Evolutionary conservation across 345 rosid species (phyloP), one percentile per base, ranked within the genome.

Genomic region (Alliaria petiolata): DNA sequence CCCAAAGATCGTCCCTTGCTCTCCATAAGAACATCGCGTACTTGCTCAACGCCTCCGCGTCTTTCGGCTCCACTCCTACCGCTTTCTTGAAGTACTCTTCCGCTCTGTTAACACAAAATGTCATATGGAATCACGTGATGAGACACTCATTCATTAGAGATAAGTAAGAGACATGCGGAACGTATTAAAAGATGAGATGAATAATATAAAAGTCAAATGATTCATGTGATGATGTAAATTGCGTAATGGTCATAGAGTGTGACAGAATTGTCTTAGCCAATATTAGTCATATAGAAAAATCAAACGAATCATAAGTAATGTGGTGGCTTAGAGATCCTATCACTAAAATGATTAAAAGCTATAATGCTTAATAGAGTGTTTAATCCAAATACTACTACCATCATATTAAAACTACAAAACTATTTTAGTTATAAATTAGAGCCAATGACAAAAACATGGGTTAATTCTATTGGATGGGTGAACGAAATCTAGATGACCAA

Each of bases 1-100:
- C 97, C 95, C 95, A 91, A 25, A 89, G 81, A 53, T 95, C 96
- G 17, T 85, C 83, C 71, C 78, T 80, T 49, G 56, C 95, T 72
- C 62, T 83, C 99, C 99, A 95, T 25, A 95, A 71, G 84, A 95
- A 95, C 65, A 54, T 78, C 5, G 99, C 99, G 35, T 91, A 95
- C 64, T 91, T 95, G 81, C 69, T 88, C 40, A 79, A 70, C 0
- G 95, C 91, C 75, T 95, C 99, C 0, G 95, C 93, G 17, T 95
- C 97, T 15, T 76, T 78, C 17, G 88, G 85, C 67, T 86, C 89
- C 79, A 77, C 87, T 19, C 54, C 79, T 8, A 70, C 57, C 22
- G 95, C 96, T 83, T 77, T 79, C 75, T 89, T 95, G 67, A 95
- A 95, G 73, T 82, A 87, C 54, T 81, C 87, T 64, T 95, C 96